These are phyloP conservation scores for Pterocarpus macrocarpus DNA, from an alignment of 306 rosid species.

Conservation along the genomic window DNA sequence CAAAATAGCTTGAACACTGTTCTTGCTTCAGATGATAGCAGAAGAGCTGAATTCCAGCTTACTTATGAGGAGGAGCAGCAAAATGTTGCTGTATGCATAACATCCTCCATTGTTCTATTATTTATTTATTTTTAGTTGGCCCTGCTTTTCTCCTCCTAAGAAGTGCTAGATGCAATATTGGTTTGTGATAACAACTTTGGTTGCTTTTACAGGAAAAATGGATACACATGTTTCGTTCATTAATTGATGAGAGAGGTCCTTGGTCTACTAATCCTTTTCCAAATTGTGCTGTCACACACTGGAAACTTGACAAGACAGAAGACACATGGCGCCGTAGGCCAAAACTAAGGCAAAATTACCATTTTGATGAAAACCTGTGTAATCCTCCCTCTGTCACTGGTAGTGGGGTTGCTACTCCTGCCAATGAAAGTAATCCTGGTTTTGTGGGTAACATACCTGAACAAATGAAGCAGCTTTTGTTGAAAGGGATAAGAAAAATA, in stretches of 20 bases:
- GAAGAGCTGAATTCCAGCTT: slow-evolving; percentile 91
- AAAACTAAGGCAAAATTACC: slow-evolving; percentile 87
- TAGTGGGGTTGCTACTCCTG: slow-evolving; percentile 58
- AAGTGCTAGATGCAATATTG: slow-evolving; percentile 31
- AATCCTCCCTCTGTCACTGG: slow-evolving; percentile 66
- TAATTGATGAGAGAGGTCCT: slow-evolving; percentile 98
- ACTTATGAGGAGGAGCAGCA: slow-evolving; percentile 89
- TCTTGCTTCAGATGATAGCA: slow-evolving; percentile 79
- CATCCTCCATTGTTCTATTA: slow-evolving; percentile 35
- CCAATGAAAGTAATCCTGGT: slow-evolving; percentile 71
- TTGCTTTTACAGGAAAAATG: slow-evolving; percentile 85
- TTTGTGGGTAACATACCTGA: slow-evolving; percentile 86
- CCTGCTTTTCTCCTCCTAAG: slow-evolving; percentile 22
- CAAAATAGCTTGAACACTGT: slow-evolving; percentile 69
- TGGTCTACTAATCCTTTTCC: slow-evolving; percentile 96
- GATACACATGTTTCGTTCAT: slow-evolving; percentile 94
- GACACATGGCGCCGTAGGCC: slow-evolving; percentile 90
- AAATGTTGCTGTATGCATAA: slow-evolving; percentile 77
- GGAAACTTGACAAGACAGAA: slow-evolving; percentile 98
- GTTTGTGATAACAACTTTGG: slow-evolving; percentile 34
- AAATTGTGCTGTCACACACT: slow-evolving; percentile 69
- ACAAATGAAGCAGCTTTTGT: slow-evolving; percentile 90
- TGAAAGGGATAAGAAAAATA: slow-evolving; percentile 86
- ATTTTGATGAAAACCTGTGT: slow-evolving; percentile 90
- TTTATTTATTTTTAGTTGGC: background rate